Base-by-base conservation (phyloP, 73 alveolate species). In the Paramecium sonneborni region DNA sequence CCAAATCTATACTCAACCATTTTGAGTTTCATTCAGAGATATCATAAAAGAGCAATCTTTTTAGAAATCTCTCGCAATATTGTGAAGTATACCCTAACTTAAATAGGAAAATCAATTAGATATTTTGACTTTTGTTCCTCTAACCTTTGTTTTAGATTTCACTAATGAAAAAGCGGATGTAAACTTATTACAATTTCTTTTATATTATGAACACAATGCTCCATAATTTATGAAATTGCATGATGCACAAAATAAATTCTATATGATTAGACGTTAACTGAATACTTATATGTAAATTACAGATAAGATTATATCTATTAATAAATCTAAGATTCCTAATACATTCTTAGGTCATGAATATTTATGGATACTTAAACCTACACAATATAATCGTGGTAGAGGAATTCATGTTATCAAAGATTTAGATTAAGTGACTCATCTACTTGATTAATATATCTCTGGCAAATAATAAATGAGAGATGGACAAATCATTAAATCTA, bases 11-110 rank as follows among this genome's bases (percentile, higher is more conserved):
- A 57, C 58, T 88, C 52, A 88, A 88, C 39, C 94, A 88, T 28
- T 88, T 88, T 69, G 94, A 88, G 62, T 76, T 69, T 44, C 94
- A 88, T 52, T 57, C 46, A 30, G 94, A 88, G 67, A 70, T 88
- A 20, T 69, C 91, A 30, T 70, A 70, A 46, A 88, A 88, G 38
- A 67, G 55, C 28, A 43, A 88, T 43, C 74, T 88, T 6, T 57
- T 88, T 38, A 70, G 28, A 7, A 88, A 88, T 34, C 67, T 88
- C 28, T 20, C 23, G 30, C 52, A 69, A 46, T 88, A 43, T 88
- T 88, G 94, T 88, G 94, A 88, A 69, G 87, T 82, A 39, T 32
- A n/a, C 28, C 70, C 37, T 58, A 35, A 57, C 52, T 43, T 88
- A 69, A 39, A 24, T 79, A 79, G 90, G 69, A 39, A 23, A 79